phyloP scores from a whole-genome alignment of 164 flowering plant species.

The Buxus sempervirens region DNA sequence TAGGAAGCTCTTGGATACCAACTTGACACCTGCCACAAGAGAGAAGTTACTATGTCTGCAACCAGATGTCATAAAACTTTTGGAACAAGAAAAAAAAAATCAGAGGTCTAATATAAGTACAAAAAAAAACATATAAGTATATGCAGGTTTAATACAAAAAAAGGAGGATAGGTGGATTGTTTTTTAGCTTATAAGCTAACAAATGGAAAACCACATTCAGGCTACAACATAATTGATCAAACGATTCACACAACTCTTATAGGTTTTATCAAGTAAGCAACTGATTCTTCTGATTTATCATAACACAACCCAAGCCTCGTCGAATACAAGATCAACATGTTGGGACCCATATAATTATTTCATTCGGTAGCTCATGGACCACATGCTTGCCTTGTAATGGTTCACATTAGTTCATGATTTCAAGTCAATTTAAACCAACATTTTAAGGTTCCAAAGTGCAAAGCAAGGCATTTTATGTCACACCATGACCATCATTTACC shows the following conservation, averaged over 20 bases:
- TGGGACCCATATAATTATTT: neutral
- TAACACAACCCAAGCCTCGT: neutral
- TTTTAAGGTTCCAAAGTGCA: too few species aligned
- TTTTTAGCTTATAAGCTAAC: too few species aligned
- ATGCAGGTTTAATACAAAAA: too few species aligned
- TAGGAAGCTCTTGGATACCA: conserved; percentile 81
- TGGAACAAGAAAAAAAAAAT: too few species aligned
- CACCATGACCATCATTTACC: too few species aligned
- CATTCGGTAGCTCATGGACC: neutral
- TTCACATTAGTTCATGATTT: neutral
- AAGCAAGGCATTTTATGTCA: too few species aligned
- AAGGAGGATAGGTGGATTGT: neutral
- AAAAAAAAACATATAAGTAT: too few species aligned
- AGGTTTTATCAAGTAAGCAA: too few species aligned
- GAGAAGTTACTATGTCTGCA: neutral
- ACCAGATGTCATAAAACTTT: neutral
- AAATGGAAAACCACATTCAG: too few species aligned
- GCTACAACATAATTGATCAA: too few species aligned
- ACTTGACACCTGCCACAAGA: conserved; percentile 60
- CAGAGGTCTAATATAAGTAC: neutral
- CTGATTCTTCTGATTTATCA: too few species aligned
- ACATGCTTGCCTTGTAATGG: neutral
- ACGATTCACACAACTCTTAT: too few species aligned
- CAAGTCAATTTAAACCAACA: neutral
- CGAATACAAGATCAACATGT: neutral